Percentiles rank a stretch among this genome's conserved stretches.
phyloP scores from a whole-genome alignment of 108 stramenopile species.

The Fistulifera pelliculosa region DNA sequence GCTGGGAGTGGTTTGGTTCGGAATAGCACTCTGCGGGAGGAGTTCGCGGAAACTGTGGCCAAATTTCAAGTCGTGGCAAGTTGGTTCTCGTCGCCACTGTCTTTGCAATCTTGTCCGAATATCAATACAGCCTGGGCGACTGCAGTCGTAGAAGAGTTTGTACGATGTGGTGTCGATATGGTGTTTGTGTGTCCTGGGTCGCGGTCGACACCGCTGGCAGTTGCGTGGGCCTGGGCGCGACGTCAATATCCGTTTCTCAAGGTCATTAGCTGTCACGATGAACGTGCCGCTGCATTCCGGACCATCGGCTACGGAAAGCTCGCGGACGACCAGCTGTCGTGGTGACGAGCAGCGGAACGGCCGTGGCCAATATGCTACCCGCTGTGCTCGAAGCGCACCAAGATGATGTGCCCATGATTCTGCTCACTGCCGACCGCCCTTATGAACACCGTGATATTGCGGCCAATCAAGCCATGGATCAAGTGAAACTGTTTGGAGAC shows the following conservation, averaged over 20 bases:
- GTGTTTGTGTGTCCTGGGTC: conserved; percentile 89
- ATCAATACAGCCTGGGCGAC: conserved; percentile 84
- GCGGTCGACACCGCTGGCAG: conserved; percentile 84
- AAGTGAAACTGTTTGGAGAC: conserved; percentile 75
- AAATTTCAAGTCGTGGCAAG: conserved; percentile 72
- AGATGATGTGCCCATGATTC: conserved; percentile 74
- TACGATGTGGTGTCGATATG: conserved; percentile 68
- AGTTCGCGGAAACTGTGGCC: conserved; percentile 77
- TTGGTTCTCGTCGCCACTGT: conserved; percentile 67
- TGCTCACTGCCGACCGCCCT: conserved; percentile 90
- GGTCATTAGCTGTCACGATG: conserved; percentile 82
- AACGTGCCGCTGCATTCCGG: conserved; percentile 89
- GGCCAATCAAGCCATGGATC: conserved; percentile 89
- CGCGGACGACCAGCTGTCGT: conserved; percentile 74
- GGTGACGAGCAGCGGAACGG: conserved; percentile 87
- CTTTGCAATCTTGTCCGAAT: conserved; percentile 49
- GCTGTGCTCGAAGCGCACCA: conserved; percentile 67
- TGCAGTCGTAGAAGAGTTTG: conserved; percentile 84
- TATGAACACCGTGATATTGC: conserved; percentile 83
- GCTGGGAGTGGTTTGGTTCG: conserved; percentile 80
- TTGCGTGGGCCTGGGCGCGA: conserved; percentile 56
- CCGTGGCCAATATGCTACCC: conserved; percentile 90
- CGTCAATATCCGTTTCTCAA: conserved; percentile 47
- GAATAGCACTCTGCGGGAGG: conserved; percentile 71
- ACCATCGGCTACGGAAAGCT: conserved; percentile 79